A percentile compares a stretch with the other conserved stretches of the same genome.
Conservation (phyloP, 495 filamentous ascomycete genomes). For the Xylaria bambusicola region DNA sequence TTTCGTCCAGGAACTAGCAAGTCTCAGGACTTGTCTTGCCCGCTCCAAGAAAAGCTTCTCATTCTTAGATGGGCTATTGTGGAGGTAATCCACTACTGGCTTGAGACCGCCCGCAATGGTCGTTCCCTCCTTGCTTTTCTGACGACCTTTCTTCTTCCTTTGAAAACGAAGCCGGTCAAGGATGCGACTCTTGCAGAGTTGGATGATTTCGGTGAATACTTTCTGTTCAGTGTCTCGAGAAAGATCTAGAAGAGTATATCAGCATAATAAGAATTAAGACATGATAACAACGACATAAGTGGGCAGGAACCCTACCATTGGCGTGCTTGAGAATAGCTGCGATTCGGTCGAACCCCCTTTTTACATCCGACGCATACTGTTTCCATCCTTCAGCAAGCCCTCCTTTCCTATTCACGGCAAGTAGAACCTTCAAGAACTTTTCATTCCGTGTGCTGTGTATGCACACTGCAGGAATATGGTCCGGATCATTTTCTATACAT, state of each 20-base stretch:
- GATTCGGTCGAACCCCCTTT: slow-evolving; percentile 31
- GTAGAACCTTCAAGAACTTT: slow-evolving; percentile 33
- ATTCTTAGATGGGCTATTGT: neutral
- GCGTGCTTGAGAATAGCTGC: slow-evolving; percentile 27
- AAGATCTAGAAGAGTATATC: neutral
- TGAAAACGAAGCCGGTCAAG: slow-evolving; percentile 33
- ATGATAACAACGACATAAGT: neutral
- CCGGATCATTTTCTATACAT: slow-evolving; percentile 31
- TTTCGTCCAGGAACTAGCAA: slow-evolving; percentile 14
- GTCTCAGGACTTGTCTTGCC: slow-evolving; percentile 17
- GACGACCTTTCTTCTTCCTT: slow-evolving; percentile 13
- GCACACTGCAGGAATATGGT: slow-evolving; percentile 41
- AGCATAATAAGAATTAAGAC: neutral
- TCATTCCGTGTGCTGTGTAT: slow-evolving; percentile 36
- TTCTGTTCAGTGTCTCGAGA: slow-evolving; percentile 22
- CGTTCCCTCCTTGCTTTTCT: slow-evolving; percentile 15
- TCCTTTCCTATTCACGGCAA: slow-evolving; percentile 43
- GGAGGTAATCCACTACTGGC: slow-evolving; percentile 4
- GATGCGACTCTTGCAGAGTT: slow-evolving; percentile 40
- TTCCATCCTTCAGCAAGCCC: neutral
- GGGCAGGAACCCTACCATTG: slow-evolving; percentile 23
- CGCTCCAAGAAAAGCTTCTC: neutral
- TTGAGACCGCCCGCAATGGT: slow-evolving; percentile 27
- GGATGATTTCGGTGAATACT: slow-evolving; percentile 36
- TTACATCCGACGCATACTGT: slow-evolving; percentile 20